Conservation (phyloP, 106 monocot species). For the Allium cepa region DNA sequence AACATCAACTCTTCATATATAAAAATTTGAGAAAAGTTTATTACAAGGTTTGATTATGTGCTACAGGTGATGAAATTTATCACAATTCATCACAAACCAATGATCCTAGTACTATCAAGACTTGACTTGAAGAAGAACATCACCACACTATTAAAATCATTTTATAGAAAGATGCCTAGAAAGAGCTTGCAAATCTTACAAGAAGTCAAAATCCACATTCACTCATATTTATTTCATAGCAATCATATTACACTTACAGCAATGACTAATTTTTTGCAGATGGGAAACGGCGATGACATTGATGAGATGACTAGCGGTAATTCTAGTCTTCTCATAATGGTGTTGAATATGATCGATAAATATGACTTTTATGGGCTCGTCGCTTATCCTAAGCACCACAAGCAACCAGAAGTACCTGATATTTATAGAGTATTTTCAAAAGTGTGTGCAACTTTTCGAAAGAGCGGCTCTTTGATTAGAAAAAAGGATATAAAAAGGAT, state of each 20-base stretch:
- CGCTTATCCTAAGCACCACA: constrained; percentile 87
- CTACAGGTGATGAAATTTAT: constrained; percentile 68
- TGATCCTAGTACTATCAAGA: constrained; percentile 80
- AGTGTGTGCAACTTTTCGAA: no score
- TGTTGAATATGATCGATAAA: constrained; percentile 85
- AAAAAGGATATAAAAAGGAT: no score
- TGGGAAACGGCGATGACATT: constrained; percentile 95
- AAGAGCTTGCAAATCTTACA: constrained; percentile 91
- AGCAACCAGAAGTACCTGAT: constrained; percentile 79
- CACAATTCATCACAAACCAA: constrained; percentile 93
- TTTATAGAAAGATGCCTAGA: constrained; percentile 75
- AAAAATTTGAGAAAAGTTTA: no score
- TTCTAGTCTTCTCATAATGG: constrained; percentile 67
- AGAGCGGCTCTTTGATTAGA: no score
- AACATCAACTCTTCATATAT: no score
- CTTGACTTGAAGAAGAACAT: constrained; percentile 93
- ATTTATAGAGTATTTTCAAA: constrained; percentile 97
- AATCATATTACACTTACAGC: no score
- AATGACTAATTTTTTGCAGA: constrained; percentile 25
- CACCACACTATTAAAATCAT: constrained; percentile 83
- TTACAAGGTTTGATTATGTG: no score
- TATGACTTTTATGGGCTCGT: constrained; percentile 92
- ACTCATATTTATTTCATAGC: neutral
- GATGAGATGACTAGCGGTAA: constrained; percentile 78
- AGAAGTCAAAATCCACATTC: constrained; percentile 7